These are phyloP conservation scores for Sideroxylon spinosum DNA, from an alignment of 179 eudicot genomes.

Conservation along the genomic window DNA sequence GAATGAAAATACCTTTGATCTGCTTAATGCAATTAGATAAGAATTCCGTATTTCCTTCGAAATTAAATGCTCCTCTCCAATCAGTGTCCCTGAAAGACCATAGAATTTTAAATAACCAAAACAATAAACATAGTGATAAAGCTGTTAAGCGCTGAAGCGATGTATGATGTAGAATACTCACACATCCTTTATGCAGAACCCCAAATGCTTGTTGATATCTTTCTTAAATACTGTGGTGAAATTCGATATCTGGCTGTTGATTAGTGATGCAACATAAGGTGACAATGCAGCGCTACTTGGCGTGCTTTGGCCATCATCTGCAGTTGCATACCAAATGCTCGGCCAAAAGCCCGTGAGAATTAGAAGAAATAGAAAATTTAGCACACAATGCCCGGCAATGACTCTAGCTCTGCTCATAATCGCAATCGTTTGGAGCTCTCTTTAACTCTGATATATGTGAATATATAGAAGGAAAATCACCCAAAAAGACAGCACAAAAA, in stretches of 20 bases:
- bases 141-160: not conserved
- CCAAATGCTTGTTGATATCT: conserved; percentile 45
- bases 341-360: conserved; percentile 26
- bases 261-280: conserved; percentile 40
- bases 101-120: not conserved
- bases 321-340: conserved; percentile 31
- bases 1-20: conserved; percentile 42
- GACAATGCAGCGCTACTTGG: conserved; percentile 27
- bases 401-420: conserved; percentile 47
- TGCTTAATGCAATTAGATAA: conserved; percentile 44
- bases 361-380: conserved; percentile 17
- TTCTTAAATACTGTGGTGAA: conserved; percentile 49
- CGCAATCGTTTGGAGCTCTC: conserved; percentile 19
- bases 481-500: conserved; percentile 1
- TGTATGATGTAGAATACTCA: conserved; percentile 32
- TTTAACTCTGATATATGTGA: conserved; percentile 4
- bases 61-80: conserved; percentile 75
- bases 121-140: not conserved
- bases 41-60: conserved; percentile 48
- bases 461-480: not conserved
- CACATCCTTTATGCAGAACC: conserved; percentile 78
- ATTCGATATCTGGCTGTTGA: conserved; percentile 51
- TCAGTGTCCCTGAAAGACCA: conserved; percentile 54
- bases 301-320: conserved; percentile 22
- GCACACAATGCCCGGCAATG: conserved; percentile 14